Conservation (phyloP, 345 rosid genomes). For the Populus ilicifolia region DNA sequence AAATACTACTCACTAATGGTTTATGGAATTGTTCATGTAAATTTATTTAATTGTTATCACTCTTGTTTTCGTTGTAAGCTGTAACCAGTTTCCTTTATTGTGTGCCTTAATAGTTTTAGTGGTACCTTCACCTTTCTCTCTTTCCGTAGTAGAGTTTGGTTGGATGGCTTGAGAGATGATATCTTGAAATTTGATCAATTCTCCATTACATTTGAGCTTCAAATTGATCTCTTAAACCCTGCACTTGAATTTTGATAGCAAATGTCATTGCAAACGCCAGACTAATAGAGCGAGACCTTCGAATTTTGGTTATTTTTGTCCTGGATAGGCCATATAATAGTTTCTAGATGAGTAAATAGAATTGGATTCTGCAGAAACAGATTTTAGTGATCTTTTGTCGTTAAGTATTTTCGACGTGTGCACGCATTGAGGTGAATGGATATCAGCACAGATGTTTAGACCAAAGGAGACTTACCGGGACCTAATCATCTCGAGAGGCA, state of each 20-base stretch:
- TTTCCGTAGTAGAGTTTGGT: too few relatives aligned
- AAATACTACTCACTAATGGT: background rate
- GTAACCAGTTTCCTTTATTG: background rate
- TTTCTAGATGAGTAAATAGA: background rate
- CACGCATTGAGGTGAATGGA: background rate
- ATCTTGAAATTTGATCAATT: background rate
- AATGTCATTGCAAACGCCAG: background rate
- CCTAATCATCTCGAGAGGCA: constrained; percentile 25
- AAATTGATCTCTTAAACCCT: background rate
- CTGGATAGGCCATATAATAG: background rate
- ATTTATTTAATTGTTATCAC: too few relatives aligned
- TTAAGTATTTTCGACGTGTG: background rate
- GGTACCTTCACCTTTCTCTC: background rate
- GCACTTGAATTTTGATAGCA: background rate
- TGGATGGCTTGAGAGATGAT: background rate
- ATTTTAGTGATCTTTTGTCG: background rate
- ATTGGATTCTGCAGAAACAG: background rate
- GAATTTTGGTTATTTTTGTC: background rate
- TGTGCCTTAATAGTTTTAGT: background rate
- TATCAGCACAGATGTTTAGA: constrained; percentile 15
- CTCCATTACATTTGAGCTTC: background rate
- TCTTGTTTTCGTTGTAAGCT: background rate
- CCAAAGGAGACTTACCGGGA: constrained; percentile 24
- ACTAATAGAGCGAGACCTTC: background rate
- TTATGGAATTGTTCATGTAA: too few relatives aligned